Conservation (phyloP, 2,329 filamentous ascomycete genomes). For the Bertia moriformis region DNA sequence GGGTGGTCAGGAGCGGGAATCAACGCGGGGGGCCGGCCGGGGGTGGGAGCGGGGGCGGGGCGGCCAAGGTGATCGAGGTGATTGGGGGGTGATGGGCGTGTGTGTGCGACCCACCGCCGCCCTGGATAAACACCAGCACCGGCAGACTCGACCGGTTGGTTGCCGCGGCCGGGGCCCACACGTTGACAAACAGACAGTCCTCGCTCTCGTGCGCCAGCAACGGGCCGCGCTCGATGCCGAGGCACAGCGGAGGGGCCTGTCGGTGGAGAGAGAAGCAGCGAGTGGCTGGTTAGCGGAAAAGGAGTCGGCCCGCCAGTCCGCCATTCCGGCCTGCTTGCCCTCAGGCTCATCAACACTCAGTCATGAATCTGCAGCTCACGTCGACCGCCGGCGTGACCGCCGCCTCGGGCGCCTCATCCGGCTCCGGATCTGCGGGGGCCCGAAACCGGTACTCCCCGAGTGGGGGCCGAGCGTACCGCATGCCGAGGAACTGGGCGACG, state of each 20-base stretch:
- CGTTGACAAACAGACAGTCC: conserved; percentile 29
- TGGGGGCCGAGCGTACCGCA: conserved; percentile 37
- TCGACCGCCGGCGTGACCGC: too few relatives aligned
- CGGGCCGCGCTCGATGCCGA: too few relatives aligned
- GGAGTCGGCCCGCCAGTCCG: too few relatives aligned
- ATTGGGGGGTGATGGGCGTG: neutral
- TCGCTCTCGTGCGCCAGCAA: conserved; percentile 13
- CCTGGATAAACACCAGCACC: conserved; percentile 38
- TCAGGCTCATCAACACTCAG: too few relatives aligned
- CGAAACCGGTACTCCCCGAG: conserved; percentile 32
- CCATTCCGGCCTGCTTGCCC: too few relatives aligned
- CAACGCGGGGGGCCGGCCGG: conserved; percentile 6
- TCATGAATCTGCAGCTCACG: too few relatives aligned
- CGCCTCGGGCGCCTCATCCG: too few relatives aligned
- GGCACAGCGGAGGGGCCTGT: too few relatives aligned
- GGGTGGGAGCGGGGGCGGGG: too few relatives aligned
- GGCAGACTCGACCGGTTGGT: conserved; percentile 26
- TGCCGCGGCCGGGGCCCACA: conserved; percentile 24
- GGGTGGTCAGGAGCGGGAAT: neutral
- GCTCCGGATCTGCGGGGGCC: conserved; percentile 27
- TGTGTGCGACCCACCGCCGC: conserved; percentile 18
- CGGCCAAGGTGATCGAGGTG: neutral
- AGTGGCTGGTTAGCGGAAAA: too few relatives aligned
- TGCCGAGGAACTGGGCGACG: conserved; percentile 29
- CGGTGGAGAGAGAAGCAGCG: too few relatives aligned